phyloP scores from a whole-genome alignment of 2,329 filamentous ascomycete species.

The Microascus cirrosus region DNA sequence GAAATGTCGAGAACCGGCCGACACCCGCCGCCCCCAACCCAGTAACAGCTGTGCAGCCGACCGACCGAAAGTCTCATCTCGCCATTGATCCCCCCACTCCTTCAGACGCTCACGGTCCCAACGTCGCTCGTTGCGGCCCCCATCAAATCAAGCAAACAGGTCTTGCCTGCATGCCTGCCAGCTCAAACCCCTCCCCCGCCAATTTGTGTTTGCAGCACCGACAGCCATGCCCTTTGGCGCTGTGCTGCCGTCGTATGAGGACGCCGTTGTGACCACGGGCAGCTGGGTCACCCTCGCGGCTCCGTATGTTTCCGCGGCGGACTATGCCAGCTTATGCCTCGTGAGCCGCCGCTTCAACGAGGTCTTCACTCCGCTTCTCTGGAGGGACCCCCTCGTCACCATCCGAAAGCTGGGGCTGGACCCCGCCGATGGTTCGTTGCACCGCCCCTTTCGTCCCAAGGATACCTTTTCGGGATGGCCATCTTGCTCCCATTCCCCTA shows the following conservation, averaged over 20 bases:
- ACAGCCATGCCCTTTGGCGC: background rate
- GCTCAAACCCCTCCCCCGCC: background rate
- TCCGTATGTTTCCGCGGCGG: conserved; percentile 26
- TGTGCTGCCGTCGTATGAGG: conserved; percentile 39
- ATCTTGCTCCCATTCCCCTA: background rate
- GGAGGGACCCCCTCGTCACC: conserved; percentile 35
- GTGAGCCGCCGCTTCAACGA: conserved; percentile 34
- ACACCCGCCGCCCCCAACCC: background rate
- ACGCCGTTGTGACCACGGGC: conserved; percentile 28
- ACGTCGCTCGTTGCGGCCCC: background rate
- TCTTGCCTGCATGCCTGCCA: background rate
- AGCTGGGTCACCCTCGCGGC: conserved; percentile 40
- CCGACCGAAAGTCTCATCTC: background rate
- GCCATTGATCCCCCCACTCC: background rate
- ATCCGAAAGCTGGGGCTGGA: conserved; percentile 27
- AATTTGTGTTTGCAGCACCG: background rate
- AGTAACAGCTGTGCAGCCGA: background rate
- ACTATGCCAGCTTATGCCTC: conserved; percentile 34
- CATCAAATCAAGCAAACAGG: background rate
- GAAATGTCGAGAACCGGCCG: too few species aligned
- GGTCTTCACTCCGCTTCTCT: conserved; percentile 39
- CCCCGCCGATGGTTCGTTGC: conserved; percentile 30
- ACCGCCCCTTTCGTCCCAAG: background rate
- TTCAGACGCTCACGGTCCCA: background rate
- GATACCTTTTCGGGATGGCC: background rate